A percentile compares a stretch with the other conserved stretches of the same genome.
These are phyloP conservation scores for Bipolaris sorokiniana DNA, from an alignment of 2,329 filamentous ascomycete species.

Conservation along the genomic window DNA sequence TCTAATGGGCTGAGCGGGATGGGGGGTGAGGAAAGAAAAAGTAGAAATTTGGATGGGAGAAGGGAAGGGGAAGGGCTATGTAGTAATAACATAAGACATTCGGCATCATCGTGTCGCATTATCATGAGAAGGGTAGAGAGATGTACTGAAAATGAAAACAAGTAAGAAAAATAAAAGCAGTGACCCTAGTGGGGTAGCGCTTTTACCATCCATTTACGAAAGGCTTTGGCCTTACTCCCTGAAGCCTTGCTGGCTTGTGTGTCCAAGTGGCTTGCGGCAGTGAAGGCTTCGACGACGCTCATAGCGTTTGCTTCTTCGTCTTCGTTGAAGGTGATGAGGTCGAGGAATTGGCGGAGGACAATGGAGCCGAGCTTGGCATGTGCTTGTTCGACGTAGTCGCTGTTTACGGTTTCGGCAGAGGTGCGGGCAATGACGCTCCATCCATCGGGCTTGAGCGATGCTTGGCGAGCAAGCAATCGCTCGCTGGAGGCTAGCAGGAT, in stretches of 20 bases:
- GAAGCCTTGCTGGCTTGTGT: slow-evolving; percentile 22
- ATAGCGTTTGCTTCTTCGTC: slow-evolving; percentile 24
- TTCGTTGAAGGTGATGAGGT: slow-evolving; percentile 33
- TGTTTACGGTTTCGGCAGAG: slow-evolving; percentile 23
- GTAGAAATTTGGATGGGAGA: slow-evolving; percentile 2
- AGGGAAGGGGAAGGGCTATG: slow-evolving; percentile 13
- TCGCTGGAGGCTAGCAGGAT: slow-evolving; percentile 34
- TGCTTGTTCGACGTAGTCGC: slow-evolving; percentile 33
- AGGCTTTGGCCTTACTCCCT: slow-evolving; percentile 32
- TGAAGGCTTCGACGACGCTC: slow-evolving; percentile 38
- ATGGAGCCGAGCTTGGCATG: slow-evolving; percentile 37
- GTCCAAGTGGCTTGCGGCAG: slow-evolving; percentile 35
- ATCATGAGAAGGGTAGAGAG: slow-evolving; percentile 19
- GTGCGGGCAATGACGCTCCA: slow-evolving; percentile 39
- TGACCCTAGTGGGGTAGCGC: slow-evolving; percentile 8
- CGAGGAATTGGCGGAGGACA: slow-evolving; percentile 35
- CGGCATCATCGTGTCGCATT: slow-evolving; percentile 21
- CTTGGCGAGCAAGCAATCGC: slow-evolving; percentile 34
- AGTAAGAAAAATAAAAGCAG: slow-evolving; percentile 11
- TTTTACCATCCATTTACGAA: slow-evolving; percentile 32
- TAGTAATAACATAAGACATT: slow-evolving; percentile 22
- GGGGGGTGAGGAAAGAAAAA: slow-evolving; percentile 10
- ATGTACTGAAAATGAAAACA: slow-evolving; percentile 4
- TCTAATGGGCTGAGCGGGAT: slow-evolving; percentile 18
- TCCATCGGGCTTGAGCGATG: slow-evolving; percentile 25